A percentile compares a stretch with the other conserved stretches of the same genome.
These are phyloP conservation scores for Leptomonas seymouri DNA, from an alignment of 208 protist genomes.

Conservation along the genomic window DNA sequence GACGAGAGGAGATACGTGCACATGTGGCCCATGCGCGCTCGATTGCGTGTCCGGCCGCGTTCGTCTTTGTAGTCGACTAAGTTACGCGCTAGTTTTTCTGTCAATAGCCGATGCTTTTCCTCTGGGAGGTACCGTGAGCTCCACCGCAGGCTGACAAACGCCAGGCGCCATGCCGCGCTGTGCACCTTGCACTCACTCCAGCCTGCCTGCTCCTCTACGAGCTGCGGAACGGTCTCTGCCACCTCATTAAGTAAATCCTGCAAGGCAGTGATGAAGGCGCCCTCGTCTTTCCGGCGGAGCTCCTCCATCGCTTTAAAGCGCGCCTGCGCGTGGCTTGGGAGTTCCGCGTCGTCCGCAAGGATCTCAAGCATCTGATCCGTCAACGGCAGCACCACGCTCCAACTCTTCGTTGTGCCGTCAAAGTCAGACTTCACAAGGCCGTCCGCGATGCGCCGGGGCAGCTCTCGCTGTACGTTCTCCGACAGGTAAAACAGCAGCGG, in stretches of 20 bases:
- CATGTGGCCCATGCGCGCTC: conserved; percentile 44
- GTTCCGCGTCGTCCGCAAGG: conserved; percentile 59
- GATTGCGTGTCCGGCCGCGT: conserved; percentile 37
- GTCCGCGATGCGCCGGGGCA: conserved; percentile 65
- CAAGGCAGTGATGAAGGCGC: conserved; percentile 23
- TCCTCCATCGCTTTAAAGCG: conserved; percentile 36
- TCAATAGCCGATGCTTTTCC: conserved; percentile 17
- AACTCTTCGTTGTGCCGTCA: conserved; percentile 49
- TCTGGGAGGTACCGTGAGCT: conserved; percentile 24
- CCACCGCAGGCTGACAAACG: conserved; percentile 61
- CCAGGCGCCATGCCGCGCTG: conserved; percentile 66
- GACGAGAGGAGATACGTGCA: conserved; percentile 62
- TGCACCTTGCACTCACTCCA: conserved; percentile 44
- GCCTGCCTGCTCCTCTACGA: conserved; percentile 51
- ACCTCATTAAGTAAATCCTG: conserved; percentile 28
- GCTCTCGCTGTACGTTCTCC: conserved; percentile 46
- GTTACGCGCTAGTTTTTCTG: conserved; percentile 44
- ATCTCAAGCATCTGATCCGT: conserved; percentile 63
- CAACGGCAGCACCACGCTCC: conserved; percentile 55
- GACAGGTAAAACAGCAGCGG: conserved; percentile 81
- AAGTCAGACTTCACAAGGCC: conserved; percentile 69
- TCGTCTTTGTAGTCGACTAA: conserved; percentile 48
- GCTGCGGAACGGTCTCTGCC: conserved; percentile 56
- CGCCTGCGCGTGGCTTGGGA: conserved; percentile 45
- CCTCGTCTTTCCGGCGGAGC: conserved; percentile 29